Percentiles rank a stretch among this genome's conserved stretches.
Evolutionary conservation across 164 flowering plant species (phyloP).

Genomic region (Cinnamomum micranthum): DNA sequence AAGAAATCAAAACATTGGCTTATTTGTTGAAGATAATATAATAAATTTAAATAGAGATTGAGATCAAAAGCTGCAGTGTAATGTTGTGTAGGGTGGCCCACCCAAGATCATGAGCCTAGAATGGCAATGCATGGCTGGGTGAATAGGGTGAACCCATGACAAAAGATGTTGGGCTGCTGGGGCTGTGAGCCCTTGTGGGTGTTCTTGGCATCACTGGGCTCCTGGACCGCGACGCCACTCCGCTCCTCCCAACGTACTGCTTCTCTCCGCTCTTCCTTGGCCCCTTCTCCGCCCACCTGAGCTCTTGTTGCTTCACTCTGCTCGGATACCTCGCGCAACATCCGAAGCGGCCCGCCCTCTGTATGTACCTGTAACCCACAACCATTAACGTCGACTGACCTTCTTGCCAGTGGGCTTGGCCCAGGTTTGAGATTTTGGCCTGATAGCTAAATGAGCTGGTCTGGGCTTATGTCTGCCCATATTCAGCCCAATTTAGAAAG

Average conservation of each 20-base stretch:
- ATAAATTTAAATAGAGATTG: background rate
- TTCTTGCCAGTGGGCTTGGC: too few species aligned
- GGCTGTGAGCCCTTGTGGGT: constrained; percentile 5
- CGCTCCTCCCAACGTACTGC: constrained; percentile 12
- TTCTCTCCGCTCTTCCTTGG: constrained; percentile 34
- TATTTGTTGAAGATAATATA: too few species aligned
- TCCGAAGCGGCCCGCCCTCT: constrained; percentile 46
- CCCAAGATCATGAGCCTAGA: background rate
- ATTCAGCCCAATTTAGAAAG: too few species aligned
- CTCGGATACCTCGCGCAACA: constrained; percentile 44
- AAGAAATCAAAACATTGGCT: background rate
- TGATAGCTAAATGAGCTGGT: background rate
- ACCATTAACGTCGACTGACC: background rate
- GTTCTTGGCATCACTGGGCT: constrained; percentile 20
- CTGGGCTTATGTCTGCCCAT: too few species aligned
- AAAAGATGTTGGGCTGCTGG: constrained; percentile 5
- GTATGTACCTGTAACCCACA: constrained; percentile 44
- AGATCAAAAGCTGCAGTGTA: background rate
- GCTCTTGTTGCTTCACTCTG: constrained; percentile 47
- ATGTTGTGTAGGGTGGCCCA: background rate
- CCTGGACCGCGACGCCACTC: constrained; percentile 19
- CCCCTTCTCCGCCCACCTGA: constrained; percentile 69
- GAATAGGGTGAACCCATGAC: constrained; percentile 2
- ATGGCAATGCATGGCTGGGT: constrained; percentile 2
- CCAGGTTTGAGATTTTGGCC: background rate